Conservation (phyloP, 2,329 filamentous ascomycete genomes). For the Cladosporium sp. region DNA sequence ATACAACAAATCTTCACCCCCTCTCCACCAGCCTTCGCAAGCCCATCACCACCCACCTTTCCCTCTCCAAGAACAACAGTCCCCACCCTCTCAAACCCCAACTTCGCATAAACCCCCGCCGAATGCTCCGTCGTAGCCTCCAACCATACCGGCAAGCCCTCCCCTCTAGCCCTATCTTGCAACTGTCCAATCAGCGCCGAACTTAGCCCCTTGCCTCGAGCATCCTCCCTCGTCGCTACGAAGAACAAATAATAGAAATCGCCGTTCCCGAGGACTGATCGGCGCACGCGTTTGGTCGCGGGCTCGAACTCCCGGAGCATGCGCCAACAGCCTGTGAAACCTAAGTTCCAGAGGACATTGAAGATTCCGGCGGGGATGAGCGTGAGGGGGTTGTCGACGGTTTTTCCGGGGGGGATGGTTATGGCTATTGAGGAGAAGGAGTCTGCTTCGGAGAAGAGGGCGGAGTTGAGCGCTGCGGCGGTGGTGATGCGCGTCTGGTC, state of each 20-base stretch:
- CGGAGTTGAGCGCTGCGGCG: slow-evolving; percentile 28
- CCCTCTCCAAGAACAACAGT: slow-evolving; percentile 26
- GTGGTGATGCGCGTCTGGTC: slow-evolving; percentile 22
- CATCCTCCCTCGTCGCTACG: slow-evolving; percentile 25
- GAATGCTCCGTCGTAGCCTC: slow-evolving; percentile 30
- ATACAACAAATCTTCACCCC: slow-evolving; percentile 29
- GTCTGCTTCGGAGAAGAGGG: slow-evolving; percentile 25
- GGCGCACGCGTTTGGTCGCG: slow-evolving; percentile 22
- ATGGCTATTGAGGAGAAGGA: slow-evolving; percentile 26
- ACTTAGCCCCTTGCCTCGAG: slow-evolving; percentile 27
- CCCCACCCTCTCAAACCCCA: slow-evolving; percentile 27
- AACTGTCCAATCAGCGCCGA: slow-evolving; percentile 22
- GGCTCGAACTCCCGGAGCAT: slow-evolving; percentile 31
- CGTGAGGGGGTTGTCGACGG: slow-evolving; percentile 27
- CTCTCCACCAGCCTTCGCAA: slow-evolving; percentile 24
- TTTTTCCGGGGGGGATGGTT: slow-evolving; percentile 29
- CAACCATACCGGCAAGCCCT: slow-evolving; percentile 29
- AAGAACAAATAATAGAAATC: slow-evolving; percentile 31
- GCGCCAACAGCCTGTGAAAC: slow-evolving; percentile 23
- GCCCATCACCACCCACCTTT: slow-evolving; percentile 23
- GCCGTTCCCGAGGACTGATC: slow-evolving; percentile 18
- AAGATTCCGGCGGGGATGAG: slow-evolving; percentile 27
- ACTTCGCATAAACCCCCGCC: slow-evolving; percentile 25
- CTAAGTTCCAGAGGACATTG: slow-evolving; percentile 23
- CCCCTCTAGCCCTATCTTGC: slow-evolving; percentile 21